A percentile compares a stretch with the other conserved stretches of the same genome.
Evolutionary conservation across 805 yeast genomes (phyloP).

Genomic region (Saccharomycopsis malanga): DNA sequence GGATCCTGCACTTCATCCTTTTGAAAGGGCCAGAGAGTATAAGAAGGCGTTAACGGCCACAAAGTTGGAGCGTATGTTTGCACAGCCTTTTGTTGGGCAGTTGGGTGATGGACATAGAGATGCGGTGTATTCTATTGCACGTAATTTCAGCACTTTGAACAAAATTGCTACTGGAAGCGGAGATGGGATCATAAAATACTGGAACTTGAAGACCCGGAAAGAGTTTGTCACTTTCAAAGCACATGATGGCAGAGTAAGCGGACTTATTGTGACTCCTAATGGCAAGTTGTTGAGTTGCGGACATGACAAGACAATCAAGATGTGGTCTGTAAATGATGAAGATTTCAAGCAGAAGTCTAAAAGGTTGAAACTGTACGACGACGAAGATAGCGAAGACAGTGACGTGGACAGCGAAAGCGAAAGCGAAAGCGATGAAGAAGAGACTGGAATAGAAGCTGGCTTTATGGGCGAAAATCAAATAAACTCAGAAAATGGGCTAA

Average conservation of each 20-base stretch:
- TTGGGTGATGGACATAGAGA: conserved; percentile 92
- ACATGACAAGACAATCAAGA: conserved; percentile 71
- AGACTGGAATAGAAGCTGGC: conserved; percentile 24
- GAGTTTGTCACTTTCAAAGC: conserved; percentile 77
- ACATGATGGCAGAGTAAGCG: conserved; percentile 85
- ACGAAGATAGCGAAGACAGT: conserved; percentile 8
- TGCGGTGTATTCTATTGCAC: conserved; percentile 84
- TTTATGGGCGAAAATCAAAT: conserved; percentile 27
- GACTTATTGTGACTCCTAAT: conserved; percentile 68
- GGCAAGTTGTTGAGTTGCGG: conserved; percentile 75
- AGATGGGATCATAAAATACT: conserved; percentile 89
- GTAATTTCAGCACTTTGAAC: conserved; percentile 60
- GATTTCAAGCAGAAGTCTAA: conserved; percentile 32
- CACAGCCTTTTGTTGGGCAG: conserved; percentile 94
- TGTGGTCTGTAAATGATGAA: conserved; percentile 70
- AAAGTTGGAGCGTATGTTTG: conserved; percentile 92
- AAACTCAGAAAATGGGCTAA: conserved; percentile 43
- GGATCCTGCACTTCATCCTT: conserved; percentile 92
- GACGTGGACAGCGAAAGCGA: conserved; percentile 23
- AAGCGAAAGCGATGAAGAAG: conserved; percentile 29
- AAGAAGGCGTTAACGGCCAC: conserved; percentile 93
- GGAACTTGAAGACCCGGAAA: conserved; percentile 73
- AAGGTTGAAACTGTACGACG: conserved; percentile 11
- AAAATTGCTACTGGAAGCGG: conserved; percentile 89
- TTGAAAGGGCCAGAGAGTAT: conserved; percentile 94